Evolutionary conservation across 2,329 filamentous ascomycete species (phyloP).

Genomic region (Pseudopyrenochaeta lycopersici): DNA sequence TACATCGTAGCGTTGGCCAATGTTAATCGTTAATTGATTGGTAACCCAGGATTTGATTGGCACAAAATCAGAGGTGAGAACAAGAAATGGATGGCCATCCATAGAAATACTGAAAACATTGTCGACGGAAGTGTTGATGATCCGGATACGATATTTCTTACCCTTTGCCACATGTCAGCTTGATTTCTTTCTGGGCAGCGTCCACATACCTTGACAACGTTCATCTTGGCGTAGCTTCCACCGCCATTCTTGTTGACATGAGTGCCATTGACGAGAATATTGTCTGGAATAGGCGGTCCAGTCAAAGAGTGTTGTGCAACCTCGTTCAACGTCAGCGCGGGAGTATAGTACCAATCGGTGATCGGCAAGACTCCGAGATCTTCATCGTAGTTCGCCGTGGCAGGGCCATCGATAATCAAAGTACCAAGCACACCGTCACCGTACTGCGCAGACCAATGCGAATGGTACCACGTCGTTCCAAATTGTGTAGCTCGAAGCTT

Average conservation of each 20-base stretch:
- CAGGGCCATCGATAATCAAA: slow-evolving; percentile 54
- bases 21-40: slow-evolving; percentile 44
- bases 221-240: slow-evolving; percentile 46
- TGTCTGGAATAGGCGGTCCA: slow-evolving; percentile 55
- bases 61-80: slow-evolving; percentile 55
- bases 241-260: slow-evolving; percentile 57
- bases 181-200: neutral
- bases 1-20: slow-evolving; percentile 58
- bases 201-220: slow-evolving; percentile 44
- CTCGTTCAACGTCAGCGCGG: slow-evolving; percentile 41
- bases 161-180: slow-evolving; percentile 39
- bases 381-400: slow-evolving; percentile 60
- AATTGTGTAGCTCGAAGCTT: slow-evolving; percentile 63
- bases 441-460: slow-evolving; percentile 55
- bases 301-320: slow-evolving; percentile 41
- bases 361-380: slow-evolving; percentile 69
- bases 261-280: slow-evolving; percentile 64
- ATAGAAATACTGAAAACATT: slow-evolving; percentile 43
- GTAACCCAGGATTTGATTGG: slow-evolving; percentile 52
- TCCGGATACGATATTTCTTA: slow-evolving; percentile 65
- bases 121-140: slow-evolving; percentile 63
- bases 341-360: slow-evolving; percentile 69
- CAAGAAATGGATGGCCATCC: slow-evolving; percentile 53
- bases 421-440: slow-evolving; percentile 54
- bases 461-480: slow-evolving; percentile 57